Evolutionary conservation across 306 rosid species (phyloP).

Genomic region (Lathyrus aphaca): DNA sequence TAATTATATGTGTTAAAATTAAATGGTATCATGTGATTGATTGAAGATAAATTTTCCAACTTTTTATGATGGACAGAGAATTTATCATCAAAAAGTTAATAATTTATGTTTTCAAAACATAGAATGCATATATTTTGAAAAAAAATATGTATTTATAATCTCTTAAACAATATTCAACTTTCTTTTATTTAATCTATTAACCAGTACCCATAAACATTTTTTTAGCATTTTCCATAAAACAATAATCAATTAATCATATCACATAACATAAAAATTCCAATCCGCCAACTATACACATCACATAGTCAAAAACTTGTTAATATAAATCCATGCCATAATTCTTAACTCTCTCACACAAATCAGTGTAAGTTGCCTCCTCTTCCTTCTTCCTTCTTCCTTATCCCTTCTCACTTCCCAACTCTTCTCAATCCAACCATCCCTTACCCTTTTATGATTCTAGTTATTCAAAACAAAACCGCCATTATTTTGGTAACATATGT

Average conservation of each 20-base stretch:
- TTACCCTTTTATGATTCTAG: background rate
- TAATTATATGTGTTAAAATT: too few species aligned
- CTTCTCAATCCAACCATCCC: background rate
- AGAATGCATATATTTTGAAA: too few species aligned
- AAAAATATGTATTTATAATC: too few species aligned
- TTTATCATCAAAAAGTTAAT: too few species aligned
- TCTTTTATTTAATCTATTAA: too few species aligned
- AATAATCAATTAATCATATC: background rate
- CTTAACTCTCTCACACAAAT: slow-evolving; percentile 5
- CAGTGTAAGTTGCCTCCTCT: background rate
- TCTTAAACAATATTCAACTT: too few species aligned
- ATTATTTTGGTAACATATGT: background rate
- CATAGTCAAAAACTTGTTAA: background rate
- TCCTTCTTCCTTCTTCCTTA: slow-evolving; percentile 13
- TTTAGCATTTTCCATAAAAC: too few species aligned
- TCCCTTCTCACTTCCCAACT: background rate
- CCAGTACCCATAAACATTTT: too few species aligned
- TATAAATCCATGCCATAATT: slow-evolving; percentile 4
- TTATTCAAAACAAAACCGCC: slow-evolving; percentile 4
- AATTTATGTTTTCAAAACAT: too few species aligned
- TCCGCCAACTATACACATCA: slow-evolving; percentile 3
- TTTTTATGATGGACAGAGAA: too few species aligned
- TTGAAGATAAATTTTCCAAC: too few species aligned
- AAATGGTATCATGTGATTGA: too few species aligned
- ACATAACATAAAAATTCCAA: background rate